Percentiles rank a stretch among this genome's conserved stretches.
phyloP scores from a whole-genome alignment of 176 grass and related monocot genomes.

The Typha latifolia region DNA sequence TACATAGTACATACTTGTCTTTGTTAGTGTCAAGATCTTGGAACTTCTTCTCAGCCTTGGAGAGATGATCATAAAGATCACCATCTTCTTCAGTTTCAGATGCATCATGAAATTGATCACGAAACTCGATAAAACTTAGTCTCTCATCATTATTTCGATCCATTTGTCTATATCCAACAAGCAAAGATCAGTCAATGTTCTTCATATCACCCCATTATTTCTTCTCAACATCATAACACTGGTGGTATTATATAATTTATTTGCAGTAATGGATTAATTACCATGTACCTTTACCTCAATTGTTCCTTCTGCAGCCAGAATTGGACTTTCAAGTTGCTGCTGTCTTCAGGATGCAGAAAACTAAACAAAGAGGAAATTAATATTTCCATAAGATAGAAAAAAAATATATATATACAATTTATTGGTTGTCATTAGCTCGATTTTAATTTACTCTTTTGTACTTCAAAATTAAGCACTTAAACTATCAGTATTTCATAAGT shows the following conservation, averaged over 20 bases:
- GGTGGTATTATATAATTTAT: not conserved
- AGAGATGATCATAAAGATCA: not conserved
- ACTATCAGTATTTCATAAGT: too few species aligned
- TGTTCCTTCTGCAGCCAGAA: constrained; percentile 38
- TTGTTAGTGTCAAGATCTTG: constrained; percentile 28
- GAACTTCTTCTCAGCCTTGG: constrained; percentile 22
- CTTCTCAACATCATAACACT: not conserved
- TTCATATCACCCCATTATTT: too few species aligned
- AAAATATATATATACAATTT: too few species aligned
- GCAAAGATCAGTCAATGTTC: not conserved
- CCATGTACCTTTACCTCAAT: constrained; percentile 15
- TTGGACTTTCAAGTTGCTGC: constrained; percentile 11
- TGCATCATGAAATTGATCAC: not conserved
- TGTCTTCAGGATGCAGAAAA: constrained; percentile 40
- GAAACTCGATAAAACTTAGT: constrained; percentile 27
- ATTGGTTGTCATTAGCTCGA: too few species aligned
- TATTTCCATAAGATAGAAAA: not conserved
- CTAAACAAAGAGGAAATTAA: constrained; percentile 9
- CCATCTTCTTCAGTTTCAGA: not conserved
- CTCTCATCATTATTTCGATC: constrained; percentile 25
- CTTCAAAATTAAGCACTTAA: too few species aligned
- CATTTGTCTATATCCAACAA: constrained; percentile 18
- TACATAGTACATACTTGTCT: constrained; percentile 14
- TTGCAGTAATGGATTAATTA: not conserved
- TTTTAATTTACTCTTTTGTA: too few species aligned